phyloP scores from a whole-genome alignment of 2,329 filamentous ascomycete species.

The Cladosporium sp. region DNA sequence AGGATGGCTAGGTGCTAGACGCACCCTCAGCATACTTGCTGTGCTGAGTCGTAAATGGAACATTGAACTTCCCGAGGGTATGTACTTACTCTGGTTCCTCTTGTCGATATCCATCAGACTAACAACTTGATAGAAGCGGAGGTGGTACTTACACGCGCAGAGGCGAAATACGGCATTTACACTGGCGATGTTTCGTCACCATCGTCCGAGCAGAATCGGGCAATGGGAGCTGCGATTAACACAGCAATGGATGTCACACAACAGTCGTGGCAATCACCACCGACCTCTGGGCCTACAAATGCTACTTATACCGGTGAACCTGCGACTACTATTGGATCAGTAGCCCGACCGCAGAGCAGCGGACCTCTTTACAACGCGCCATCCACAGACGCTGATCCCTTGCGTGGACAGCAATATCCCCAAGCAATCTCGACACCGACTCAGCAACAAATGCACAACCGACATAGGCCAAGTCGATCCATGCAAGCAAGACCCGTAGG shows the following conservation, averaged over 20 bases:
- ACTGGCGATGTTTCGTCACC: slow-evolving; percentile 57
- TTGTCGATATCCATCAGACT: too few species aligned
- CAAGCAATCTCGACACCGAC: slow-evolving; percentile 20
- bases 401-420: slow-evolving; percentile 23
- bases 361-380: slow-evolving; percentile 16
- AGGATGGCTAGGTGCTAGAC: slow-evolving; percentile 84
- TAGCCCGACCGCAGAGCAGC: slow-evolving; percentile 1
- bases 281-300: neutral
- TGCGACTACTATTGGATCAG: neutral
- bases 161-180: slow-evolving; percentile 75
- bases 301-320: neutral
- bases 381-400: slow-evolving; percentile 20
- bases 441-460: slow-evolving; percentile 10
- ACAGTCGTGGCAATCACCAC: neutral
- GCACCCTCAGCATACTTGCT: slow-evolving; percentile 79
- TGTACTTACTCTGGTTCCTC: too few species aligned
- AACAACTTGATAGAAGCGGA: slow-evolving; percentile 56
- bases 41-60: slow-evolving; percentile 86
- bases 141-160: slow-evolving; percentile 69
- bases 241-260: neutral
- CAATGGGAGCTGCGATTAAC: neutral
- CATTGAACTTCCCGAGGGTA: slow-evolving; percentile 68
- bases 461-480: slow-evolving; percentile 16
- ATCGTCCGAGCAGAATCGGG: slow-evolving; percentile 7
- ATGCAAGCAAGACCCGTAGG: slow-evolving; percentile 19